Evolutionary conservation across 345 rosid genomes (phyloP).

Genomic region (Citrus medica): DNA sequence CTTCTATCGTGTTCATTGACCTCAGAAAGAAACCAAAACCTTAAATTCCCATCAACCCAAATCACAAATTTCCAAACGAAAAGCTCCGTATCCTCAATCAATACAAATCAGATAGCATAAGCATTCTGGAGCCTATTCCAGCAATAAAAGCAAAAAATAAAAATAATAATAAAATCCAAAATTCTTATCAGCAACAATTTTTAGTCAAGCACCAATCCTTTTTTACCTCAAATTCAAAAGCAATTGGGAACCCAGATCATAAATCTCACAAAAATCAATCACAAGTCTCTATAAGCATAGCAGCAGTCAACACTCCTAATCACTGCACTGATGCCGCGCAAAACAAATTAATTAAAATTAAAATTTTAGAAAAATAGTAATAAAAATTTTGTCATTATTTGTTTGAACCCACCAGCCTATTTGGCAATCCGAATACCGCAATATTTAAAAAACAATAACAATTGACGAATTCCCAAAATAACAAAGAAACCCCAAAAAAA

Average conservation of each 20-base stretch:
- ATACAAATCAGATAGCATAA: not conserved
- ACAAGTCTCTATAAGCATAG: not conserved
- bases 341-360: not conserved
- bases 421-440: slow-evolving; percentile 13
- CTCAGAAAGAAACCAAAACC: not conserved
- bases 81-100: not conserved
- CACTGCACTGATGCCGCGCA: not conserved
- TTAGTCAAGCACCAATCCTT: slow-evolving; percentile 5
- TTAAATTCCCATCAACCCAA: slow-evolving; percentile 16
- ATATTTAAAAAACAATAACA: not conserved
- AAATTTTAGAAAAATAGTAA: not conserved
- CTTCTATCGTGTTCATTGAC: not conserved
- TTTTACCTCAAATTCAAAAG: not conserved
- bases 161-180: not conserved
- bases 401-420: slow-evolving; percentile 6
- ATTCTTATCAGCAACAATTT: not conserved
- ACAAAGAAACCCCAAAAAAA: not conserved
- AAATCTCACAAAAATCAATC: not conserved
- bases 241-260: slow-evolving; percentile 3
- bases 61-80: slow-evolving; percentile 6
- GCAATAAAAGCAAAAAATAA: not conserved
- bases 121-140: not conserved
- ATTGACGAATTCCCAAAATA: not conserved
- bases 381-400: slow-evolving; percentile 2
- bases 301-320: not conserved